A percentile compares a stretch with the other conserved stretches of the same genome.
phyloP scores from a whole-genome alignment of 2,329 filamentous ascomycete species.

The Xylaria sp. region DNA sequence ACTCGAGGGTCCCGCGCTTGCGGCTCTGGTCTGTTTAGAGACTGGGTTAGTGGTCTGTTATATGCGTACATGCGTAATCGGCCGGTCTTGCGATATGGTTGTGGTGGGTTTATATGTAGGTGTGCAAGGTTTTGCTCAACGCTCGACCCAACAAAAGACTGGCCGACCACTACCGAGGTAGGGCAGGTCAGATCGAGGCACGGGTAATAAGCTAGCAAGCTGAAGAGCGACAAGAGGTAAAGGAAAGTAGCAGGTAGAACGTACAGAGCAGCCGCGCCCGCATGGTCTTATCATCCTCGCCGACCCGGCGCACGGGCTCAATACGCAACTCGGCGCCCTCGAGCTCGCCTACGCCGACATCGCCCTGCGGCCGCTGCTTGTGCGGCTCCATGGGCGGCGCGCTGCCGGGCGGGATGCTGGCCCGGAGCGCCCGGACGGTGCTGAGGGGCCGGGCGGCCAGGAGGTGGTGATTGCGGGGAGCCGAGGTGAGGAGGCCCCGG shows the following conservation, averaged over 20 bases:
- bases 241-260: slow-evolving; percentile 41
- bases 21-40: slow-evolving; percentile 81
- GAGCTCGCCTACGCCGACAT: slow-evolving; percentile 84
- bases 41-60: not conserved
- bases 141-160: no score
- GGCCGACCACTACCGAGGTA: no score
- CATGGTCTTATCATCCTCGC: slow-evolving; percentile 85
- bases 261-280: slow-evolving; percentile 76
- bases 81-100: no score
- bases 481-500: slow-evolving; percentile 4
- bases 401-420: slow-evolving; percentile 24
- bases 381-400: slow-evolving; percentile 36
- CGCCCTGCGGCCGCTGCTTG: slow-evolving; percentile 38
- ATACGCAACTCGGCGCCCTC: slow-evolving; percentile 84
- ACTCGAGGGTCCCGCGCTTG: slow-evolving; percentile 94
- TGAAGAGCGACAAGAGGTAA: slow-evolving; percentile 11
- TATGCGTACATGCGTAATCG: slow-evolving; percentile 4
- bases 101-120: no score
- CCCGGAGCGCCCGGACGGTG: slow-evolving; percentile 21
- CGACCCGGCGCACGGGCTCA: slow-evolving; percentile 81
- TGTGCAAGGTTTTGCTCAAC: no score
- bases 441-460: slow-evolving; percentile 22
- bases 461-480: slow-evolving; percentile 1
- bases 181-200: not conserved
- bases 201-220: not conserved